Base-by-base conservation (phyloP, 148 eudicot species). In the Rhododendron simsii region DNA sequence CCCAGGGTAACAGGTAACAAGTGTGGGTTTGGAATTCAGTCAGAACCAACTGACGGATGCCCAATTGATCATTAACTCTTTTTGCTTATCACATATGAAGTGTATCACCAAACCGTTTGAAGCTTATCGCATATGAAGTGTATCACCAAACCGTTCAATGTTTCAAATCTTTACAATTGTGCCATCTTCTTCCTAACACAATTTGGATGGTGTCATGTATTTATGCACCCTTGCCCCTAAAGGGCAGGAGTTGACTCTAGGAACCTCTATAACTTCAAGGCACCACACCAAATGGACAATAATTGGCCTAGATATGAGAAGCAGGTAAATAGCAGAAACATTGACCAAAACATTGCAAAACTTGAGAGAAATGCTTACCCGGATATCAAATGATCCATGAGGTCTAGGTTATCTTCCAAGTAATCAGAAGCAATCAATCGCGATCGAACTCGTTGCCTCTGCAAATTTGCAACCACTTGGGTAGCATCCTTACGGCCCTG, bases 401-500 rank as follows among this genome's bases (percentile, higher is more conserved):
- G 91, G 90, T 97, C 98, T 85, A 90, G 86, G 89, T 97, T 97
- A 74, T 87, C 86, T 91, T 97, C 98, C 93, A 97, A 89, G 89
- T 97, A 97, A 87, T 94, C 98, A 87, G 96, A 97, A 84, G 99
- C 98, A 88, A 95, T 93, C 92, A 97, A 84, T 82, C 93, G 91
- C 14, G 95, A 97, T 2, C 93, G 95, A 83, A 97, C 99, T 89
- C 92, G 98, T 87, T 97, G 99, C 89, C 98, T 93, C 86, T 97
- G 99, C 87, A 97, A 91, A 89, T 95, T 97, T 82, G 99, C 99
- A 91, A 97, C 98, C 87, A 97, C 95, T 89, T 95, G 99, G 67
- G 99, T 95, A 87, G 98, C 99, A 92, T 97, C 98, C 89, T 95
- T 97, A 75, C 99, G 98, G 75, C 98, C 90, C 99, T 94, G 90